Conservation (phyloP, 2,329 filamentous ascomycete species). For the Colletotrichum liriopes region DNA sequence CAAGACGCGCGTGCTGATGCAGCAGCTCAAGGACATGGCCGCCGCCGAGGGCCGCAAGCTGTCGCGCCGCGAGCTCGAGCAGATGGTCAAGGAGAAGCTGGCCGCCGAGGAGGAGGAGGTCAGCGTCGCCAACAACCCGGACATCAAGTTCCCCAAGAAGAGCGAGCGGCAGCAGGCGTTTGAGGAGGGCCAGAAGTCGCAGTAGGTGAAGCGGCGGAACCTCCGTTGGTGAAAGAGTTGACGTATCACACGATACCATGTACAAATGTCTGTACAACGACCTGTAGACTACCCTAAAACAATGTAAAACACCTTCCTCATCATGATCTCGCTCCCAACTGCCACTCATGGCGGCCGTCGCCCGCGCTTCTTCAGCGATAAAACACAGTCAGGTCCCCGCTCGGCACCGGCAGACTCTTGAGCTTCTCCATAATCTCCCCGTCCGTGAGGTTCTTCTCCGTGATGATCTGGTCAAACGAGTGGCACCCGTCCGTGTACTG, state of each 20-base stretch:
- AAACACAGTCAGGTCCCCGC: conserved; percentile 69
- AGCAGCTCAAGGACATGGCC: conserved; percentile 55
- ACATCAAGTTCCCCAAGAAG: conserved; percentile 56
- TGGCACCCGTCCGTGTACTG: conserved; percentile 82
- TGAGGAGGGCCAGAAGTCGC: conserved; percentile 16
- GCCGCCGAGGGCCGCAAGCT: conserved; percentile 50
- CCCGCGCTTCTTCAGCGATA: conserved; percentile 58
- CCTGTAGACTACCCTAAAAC: conserved; percentile 38
- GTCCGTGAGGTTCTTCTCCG: conserved; percentile 80
- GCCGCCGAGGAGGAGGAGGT: conserved; percentile 45
- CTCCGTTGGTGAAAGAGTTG: not conserved
- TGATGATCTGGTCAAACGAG: conserved; percentile 87
- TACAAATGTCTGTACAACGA: conserved; percentile 33
- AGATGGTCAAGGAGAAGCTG: conserved; percentile 49
- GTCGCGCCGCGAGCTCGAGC: conserved; percentile 48
- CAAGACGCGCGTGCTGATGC: conserved; percentile 59
- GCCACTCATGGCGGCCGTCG: not conserved
- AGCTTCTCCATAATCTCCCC: conserved; percentile 79
- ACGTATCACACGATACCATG: conserved; percentile 35
- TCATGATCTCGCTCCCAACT: not conserved
- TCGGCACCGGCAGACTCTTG: conserved; percentile 68
- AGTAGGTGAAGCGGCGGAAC: conserved; percentile 9
- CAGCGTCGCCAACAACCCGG: conserved; percentile 57
- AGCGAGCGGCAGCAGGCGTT: conserved; percentile 30
- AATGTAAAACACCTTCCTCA: conserved; percentile 34